phyloP scores from a whole-genome alignment of 169 alveolate genomes.

The Cryptosporidium xiaoi region DNA sequence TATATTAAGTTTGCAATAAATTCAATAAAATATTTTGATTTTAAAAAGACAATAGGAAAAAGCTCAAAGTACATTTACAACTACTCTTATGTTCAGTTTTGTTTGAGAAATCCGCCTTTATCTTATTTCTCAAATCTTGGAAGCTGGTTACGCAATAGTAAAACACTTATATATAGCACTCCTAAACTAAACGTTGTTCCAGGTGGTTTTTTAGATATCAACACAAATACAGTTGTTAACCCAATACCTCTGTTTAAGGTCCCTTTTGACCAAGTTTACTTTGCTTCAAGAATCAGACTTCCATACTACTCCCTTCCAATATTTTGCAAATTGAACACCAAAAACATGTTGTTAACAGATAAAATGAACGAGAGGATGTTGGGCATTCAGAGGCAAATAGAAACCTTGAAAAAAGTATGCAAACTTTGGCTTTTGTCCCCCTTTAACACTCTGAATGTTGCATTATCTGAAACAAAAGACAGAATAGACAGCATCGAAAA shows the following conservation, averaged over 20 bases:
- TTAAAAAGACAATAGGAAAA: constrained; percentile 4
- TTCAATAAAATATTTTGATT: constrained; percentile 4
- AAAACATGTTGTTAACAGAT: not conserved
- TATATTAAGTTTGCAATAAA: constrained; percentile 38
- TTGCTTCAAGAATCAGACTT: constrained; percentile 1
- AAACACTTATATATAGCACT: constrained; percentile 45
- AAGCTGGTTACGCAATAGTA: constrained; percentile 37
- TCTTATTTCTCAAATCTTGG: constrained; percentile 33
- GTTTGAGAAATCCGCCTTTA: constrained; percentile 39
- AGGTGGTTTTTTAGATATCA: constrained; percentile 56
- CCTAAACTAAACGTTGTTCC: constrained; percentile 54
- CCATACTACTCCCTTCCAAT: constrained; percentile 45
- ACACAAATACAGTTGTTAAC: constrained; percentile 26
- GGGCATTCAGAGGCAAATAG: not conserved
- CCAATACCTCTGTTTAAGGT: constrained; percentile 34
- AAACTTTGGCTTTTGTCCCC: constrained; percentile 54
- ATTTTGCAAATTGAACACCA: constrained; percentile 11
- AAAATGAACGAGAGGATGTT: not conserved
- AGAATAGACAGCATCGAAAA: constrained; percentile 8
- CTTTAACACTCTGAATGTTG: constrained; percentile 2
- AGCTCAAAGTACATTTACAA: constrained; percentile 6
- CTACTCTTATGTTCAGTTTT: constrained; percentile 32
- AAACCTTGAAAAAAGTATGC: not conserved
- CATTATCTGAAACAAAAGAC: constrained; percentile 19
- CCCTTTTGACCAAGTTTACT: constrained; percentile 31